phyloP scores from a whole-genome alignment of 2,329 filamentous ascomycete species.

The Penicillium sp. region DNA sequence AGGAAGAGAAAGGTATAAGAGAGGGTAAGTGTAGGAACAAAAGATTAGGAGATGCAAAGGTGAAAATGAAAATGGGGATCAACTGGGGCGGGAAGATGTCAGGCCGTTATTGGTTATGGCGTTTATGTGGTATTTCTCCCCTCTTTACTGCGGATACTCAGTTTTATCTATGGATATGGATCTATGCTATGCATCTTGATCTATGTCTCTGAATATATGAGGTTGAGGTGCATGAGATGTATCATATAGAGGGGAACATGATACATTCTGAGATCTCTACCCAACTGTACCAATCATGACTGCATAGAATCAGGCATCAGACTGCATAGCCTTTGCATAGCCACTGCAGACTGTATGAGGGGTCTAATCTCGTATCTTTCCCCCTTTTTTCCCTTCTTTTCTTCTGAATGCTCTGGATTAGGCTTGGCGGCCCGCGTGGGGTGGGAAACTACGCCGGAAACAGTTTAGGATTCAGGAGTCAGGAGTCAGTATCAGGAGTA shows the following conservation, averaged over 20 bases:
- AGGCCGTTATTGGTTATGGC: neutral
- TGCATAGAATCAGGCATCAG: constrained; percentile 3
- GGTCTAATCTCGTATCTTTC: neutral
- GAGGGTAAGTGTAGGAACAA: neutral
- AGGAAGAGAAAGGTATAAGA: constrained; percentile 1
- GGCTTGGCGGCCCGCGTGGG: constrained; percentile 15
- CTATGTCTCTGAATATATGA: no score
- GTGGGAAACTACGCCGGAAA: constrained; percentile 10
- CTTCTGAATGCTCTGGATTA: neutral
- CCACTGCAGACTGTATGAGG: neutral
- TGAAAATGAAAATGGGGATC: neutral
- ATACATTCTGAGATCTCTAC: neutral
- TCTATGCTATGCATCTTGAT: no score
- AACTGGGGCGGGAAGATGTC: neutral
- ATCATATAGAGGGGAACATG: no score
- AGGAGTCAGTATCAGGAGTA: neutral
- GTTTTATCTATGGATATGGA: no score
- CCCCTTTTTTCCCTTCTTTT: neutral
- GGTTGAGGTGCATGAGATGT: no score
- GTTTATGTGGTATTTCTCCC: neutral
- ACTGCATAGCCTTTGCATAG: neutral
- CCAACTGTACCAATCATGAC: constrained; percentile 5
- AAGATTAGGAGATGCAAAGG: neutral
- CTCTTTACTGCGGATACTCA: neutral
- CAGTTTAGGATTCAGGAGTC: neutral